A percentile compares a stretch with the other conserved stretches of the same genome.
Evolutionary conservation across 192 early-diverging fungal species (phyloP).

Genomic region (Coemansia sp.): DNA sequence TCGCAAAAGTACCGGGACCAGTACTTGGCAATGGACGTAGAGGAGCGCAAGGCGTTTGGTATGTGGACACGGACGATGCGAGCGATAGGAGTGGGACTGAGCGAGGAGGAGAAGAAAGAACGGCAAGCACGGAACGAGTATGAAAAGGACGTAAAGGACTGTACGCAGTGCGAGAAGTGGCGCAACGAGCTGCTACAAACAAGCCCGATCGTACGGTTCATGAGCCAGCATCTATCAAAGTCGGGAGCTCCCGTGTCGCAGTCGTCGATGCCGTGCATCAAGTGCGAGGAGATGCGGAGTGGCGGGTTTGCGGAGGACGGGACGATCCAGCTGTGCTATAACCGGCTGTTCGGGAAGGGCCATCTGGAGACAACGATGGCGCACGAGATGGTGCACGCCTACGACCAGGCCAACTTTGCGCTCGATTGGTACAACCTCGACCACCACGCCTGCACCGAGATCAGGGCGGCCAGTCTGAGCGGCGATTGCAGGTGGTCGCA

Average conservation of each 20-base stretch:
- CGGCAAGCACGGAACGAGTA: conserved; percentile 34
- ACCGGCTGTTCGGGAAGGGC: conserved; percentile 72
- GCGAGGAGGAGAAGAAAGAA: conserved; percentile 51
- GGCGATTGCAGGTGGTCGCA: conserved; percentile 75
- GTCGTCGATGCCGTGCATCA: conserved; percentile 73
- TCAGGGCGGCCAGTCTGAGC: conserved; percentile 75
- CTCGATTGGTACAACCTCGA: conserved; percentile 71
- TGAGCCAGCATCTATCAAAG: conserved; percentile 74
- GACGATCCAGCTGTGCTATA: conserved; percentile 87
- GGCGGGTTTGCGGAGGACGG: conserved; percentile 82
- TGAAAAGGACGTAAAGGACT: conserved; percentile 58
- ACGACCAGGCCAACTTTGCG: conserved; percentile 73
- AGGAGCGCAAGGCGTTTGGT: conserved; percentile 52
- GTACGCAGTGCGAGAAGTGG: conserved; percentile 72
- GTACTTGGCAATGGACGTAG: conserved; percentile 42
- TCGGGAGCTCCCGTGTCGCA: conserved; percentile 62
- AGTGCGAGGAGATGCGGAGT: conserved; percentile 78
- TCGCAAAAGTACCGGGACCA: conserved; percentile 21
- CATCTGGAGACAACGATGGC: conserved; percentile 91
- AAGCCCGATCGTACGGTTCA: conserved; percentile 81
- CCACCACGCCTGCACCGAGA: conserved; percentile 82
- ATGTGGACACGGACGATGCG: not conserved
- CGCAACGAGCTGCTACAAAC: conserved; percentile 72
- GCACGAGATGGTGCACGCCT: conserved; percentile 89
- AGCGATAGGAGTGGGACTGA: conserved; percentile 56